A percentile compares a stretch with the other conserved stretches of the same genome.
phyloP scores from a whole-genome alignment of 2,329 filamentous ascomycete species.

The Cercospora sp. region DNA sequence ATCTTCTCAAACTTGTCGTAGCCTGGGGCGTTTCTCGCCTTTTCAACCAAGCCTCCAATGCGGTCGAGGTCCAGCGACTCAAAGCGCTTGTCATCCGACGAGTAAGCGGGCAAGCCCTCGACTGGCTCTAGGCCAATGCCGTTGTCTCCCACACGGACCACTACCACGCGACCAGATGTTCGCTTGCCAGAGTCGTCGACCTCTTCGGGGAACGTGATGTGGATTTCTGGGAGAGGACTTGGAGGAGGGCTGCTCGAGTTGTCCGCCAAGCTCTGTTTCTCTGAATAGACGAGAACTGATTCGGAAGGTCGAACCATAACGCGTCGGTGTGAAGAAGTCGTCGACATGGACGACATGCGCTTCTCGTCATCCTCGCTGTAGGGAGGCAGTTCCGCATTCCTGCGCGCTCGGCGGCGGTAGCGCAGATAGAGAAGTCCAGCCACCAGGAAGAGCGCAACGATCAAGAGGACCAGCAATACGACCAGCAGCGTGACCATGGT shows the following conservation, averaged over 20 bases:
- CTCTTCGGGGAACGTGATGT: constrained; percentile 97
- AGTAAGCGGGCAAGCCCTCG: constrained; percentile 79
- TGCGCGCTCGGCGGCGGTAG: constrained; percentile 57
- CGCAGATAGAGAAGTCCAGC: constrained; percentile 72
- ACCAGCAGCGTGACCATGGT: constrained; percentile 76
- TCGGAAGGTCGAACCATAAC: constrained; percentile 61
- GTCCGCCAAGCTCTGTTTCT: constrained; percentile 75
- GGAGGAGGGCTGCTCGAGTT: constrained; percentile 74
- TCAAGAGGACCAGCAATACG: constrained; percentile 73
- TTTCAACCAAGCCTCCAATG: constrained; percentile 93
- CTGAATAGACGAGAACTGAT: constrained; percentile 72
- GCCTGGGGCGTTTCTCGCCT: constrained; percentile 48
- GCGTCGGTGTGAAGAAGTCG: constrained; percentile 54
- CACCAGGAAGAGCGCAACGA: constrained; percentile 68
- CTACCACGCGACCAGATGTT: constrained; percentile 83
- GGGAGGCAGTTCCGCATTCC: constrained; percentile 62
- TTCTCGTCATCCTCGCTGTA: constrained; percentile 61
- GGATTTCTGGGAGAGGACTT: constrained; percentile 87
- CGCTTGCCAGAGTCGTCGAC: constrained; percentile 78
- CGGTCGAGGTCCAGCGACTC: constrained; percentile 92
- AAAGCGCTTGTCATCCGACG: constrained; percentile 76
- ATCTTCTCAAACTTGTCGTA: constrained; percentile 23
- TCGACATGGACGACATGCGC: constrained; percentile 48
- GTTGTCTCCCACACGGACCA: constrained; percentile 86
- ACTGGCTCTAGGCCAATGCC: constrained; percentile 88